Evolutionary conservation across 1,139 yeast species (phyloP).

Genomic region (Magnusiomyces ingens): DNA sequence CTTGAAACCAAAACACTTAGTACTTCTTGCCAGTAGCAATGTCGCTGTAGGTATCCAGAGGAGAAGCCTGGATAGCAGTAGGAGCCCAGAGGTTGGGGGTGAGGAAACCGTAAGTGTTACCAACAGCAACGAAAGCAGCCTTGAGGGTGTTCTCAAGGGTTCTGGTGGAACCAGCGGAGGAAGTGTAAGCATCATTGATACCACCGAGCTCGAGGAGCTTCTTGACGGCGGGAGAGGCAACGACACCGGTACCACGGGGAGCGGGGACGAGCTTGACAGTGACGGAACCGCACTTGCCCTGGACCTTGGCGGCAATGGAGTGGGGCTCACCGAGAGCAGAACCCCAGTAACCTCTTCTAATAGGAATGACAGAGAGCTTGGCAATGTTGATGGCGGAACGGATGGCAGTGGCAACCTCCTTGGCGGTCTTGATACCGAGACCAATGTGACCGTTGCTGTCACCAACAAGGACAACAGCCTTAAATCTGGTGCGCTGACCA

Average conservation of each 20-base stretch:
- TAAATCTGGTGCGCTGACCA: conserved; percentile 99
- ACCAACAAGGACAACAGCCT: conserved; percentile 99
- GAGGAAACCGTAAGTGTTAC: conserved; percentile 99
- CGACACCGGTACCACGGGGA: conserved; percentile 99
- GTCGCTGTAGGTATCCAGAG: conserved; percentile 75
- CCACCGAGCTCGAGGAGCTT: conserved; percentile 99
- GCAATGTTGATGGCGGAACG: conserved; percentile 99
- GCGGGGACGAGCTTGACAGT: conserved; percentile 98
- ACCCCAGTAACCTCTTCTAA: conserved; percentile 99
- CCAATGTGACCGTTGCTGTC: conserved; percentile 99
- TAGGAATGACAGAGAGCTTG: conserved; percentile 97
- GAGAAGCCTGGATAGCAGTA: conserved; percentile 78
- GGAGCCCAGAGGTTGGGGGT: conserved; percentile 99
- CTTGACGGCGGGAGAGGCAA: conserved; percentile 99
- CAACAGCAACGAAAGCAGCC: conserved; percentile 99
- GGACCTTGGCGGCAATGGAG: conserved; percentile 95
- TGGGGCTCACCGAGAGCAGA: conserved; percentile 99
- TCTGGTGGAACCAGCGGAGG: conserved; percentile 99
- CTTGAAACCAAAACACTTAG: conserved; percentile 8
- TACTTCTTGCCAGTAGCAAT: conserved; percentile 25
- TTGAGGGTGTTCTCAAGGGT: conserved; percentile 99
- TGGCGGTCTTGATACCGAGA: conserved; percentile 99
- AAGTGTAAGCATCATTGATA: conserved; percentile 98
- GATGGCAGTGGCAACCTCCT: conserved; percentile 99
- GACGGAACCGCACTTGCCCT: conserved; percentile 99